Evolutionary conservation across 2,329 filamentous ascomycete species (phyloP).

Genomic region (Stagonosporopsis vannaccii): DNA sequence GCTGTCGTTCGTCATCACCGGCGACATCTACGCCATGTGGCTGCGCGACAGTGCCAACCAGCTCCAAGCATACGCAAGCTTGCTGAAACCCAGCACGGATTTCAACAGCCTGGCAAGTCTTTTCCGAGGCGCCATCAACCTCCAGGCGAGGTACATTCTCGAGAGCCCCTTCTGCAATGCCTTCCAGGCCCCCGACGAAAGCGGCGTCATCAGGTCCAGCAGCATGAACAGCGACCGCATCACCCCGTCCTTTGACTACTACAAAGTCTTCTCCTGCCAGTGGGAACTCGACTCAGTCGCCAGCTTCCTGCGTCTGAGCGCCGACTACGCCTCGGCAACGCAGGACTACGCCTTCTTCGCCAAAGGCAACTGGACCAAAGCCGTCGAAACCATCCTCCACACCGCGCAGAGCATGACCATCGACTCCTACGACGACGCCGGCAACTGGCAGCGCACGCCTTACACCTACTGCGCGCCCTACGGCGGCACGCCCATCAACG

Average conservation of each 20-base stretch:
- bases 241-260: constrained; percentile 52
- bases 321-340: constrained; percentile 57
- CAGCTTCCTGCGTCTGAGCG: constrained; percentile 57
- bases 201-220: constrained; percentile 49
- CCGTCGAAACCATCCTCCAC: constrained; percentile 53
- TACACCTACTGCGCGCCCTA: constrained; percentile 57
- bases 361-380: constrained; percentile 54
- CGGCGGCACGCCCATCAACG: constrained; percentile 59
- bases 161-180: constrained; percentile 63
- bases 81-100: constrained; percentile 60
- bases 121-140: constrained; percentile 74
- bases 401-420: constrained; percentile 57
- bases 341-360: constrained; percentile 56
- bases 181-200: constrained; percentile 60
- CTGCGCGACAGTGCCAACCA: constrained; percentile 68
- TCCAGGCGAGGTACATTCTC: constrained; percentile 72
- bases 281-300: constrained; percentile 62
- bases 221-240: constrained; percentile 53
- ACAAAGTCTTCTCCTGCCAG: constrained; percentile 59
- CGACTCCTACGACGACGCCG: constrained; percentile 55
- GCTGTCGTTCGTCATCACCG: constrained; percentile 65
- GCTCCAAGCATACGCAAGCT: constrained; percentile 70
- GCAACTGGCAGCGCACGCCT: constrained; percentile 52
- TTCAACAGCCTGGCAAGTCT: constrained; percentile 65
- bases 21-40: constrained; percentile 66